phyloP scores from a whole-genome alignment of 129 eudicot species.

The Solidago caesia region DNA sequence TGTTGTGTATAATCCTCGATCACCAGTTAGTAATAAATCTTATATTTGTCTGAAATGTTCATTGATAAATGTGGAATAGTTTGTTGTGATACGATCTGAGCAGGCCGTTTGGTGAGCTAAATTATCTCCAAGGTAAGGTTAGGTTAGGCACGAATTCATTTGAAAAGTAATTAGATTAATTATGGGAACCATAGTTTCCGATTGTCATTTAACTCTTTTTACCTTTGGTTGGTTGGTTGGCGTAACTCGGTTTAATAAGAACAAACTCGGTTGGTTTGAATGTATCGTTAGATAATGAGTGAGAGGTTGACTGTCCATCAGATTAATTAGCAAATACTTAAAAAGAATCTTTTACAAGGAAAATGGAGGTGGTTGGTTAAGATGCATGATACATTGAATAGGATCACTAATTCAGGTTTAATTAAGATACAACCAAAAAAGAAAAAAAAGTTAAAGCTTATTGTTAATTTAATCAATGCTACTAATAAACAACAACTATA shows the following conservation, averaged over 20 bases:
- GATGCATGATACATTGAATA: slow-evolving; percentile 38
- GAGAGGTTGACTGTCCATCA: slow-evolving; percentile 33
- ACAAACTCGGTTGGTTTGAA: slow-evolving; percentile 13
- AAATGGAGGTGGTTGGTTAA: slow-evolving; percentile 39
- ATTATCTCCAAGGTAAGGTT: too few relatives aligned
- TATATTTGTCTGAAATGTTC: too few relatives aligned
- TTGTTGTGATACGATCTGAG: too few relatives aligned
- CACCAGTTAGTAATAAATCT: too few relatives aligned
- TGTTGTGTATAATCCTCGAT: too few relatives aligned
- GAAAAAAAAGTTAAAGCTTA: slow-evolving; percentile 26
- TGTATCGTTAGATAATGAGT: slow-evolving; percentile 28
- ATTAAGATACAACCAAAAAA: slow-evolving; percentile 20
- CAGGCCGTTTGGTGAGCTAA: too few relatives aligned
- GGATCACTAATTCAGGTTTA: slow-evolving; percentile 36
- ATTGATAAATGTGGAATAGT: too few relatives aligned
- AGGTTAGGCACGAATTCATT: too few relatives aligned
- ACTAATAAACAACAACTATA: slow-evolving; percentile 11
- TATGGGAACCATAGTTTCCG: background rate
- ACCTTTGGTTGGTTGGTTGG: slow-evolving; percentile 3
- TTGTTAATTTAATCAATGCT: slow-evolving; percentile 1
- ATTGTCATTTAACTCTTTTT: background rate
- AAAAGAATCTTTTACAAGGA: slow-evolving; percentile 34
- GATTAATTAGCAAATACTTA: slow-evolving; percentile 27
- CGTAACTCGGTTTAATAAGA: slow-evolving; percentile 18
- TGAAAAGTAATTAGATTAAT: background rate